These are phyloP conservation scores for Diaporthe australafricana DNA, from an alignment of 2,329 filamentous ascomycete genomes.

Conservation along the genomic window DNA sequence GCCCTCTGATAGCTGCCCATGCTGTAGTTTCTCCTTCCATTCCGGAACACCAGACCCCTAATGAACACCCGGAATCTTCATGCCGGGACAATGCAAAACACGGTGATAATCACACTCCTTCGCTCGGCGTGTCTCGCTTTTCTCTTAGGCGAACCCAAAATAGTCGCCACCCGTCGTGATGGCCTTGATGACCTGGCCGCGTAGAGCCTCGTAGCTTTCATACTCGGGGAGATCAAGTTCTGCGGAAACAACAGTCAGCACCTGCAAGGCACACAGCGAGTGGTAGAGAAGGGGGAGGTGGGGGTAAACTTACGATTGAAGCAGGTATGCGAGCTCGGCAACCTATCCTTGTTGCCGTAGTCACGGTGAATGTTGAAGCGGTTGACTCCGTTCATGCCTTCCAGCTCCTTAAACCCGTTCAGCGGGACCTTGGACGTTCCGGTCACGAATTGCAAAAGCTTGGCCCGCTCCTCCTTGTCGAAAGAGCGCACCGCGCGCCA, in stretches of 20 bases:
- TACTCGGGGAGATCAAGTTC: constrained; percentile 99
- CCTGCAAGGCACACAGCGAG: constrained; percentile 48
- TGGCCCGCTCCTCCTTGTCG: constrained; percentile 98
- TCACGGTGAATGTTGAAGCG: constrained; percentile 99
- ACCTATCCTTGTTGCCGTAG: constrained; percentile 94
- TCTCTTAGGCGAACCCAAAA: constrained; percentile 89
- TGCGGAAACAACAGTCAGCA: constrained; percentile 51
- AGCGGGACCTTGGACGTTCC: constrained; percentile 98
- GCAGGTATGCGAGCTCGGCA: constrained; percentile 97
- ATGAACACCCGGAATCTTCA: constrained; percentile 22
- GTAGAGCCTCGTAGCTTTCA: constrained; percentile 91
- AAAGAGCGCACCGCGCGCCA: constrained; percentile 98
- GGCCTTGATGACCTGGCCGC: constrained; percentile 89
- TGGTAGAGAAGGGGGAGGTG: not conserved
- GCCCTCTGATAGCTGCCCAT: constrained; percentile 32
- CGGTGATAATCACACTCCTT: not conserved
- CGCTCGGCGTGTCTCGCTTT: not conserved
- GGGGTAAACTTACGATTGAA: constrained; percentile 88
- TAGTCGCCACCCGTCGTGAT: constrained; percentile 98
- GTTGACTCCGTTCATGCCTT: constrained; percentile 98
- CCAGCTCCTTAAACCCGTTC: constrained; percentile 98
- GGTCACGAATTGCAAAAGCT: constrained; percentile 96
- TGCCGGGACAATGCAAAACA: constrained; percentile 12
- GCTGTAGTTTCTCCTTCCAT: constrained; percentile 29
- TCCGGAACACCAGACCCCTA: constrained; percentile 36